These are phyloP conservation scores for Viscum album DNA, from an alignment of 177 flowering plant genomes.

Conservation along the genomic window DNA sequence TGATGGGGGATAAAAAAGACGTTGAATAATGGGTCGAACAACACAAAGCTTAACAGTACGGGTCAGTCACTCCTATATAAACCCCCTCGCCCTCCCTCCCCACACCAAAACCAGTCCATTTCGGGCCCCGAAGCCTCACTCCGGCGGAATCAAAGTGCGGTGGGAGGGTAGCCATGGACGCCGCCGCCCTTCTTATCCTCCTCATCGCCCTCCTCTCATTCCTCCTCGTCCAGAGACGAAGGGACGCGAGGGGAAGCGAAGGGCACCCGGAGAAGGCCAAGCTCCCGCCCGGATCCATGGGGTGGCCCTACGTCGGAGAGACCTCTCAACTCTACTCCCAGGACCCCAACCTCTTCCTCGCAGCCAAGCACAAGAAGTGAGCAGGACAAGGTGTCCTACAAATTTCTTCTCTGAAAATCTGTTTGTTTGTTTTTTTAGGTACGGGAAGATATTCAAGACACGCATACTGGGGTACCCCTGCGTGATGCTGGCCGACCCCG, in stretches of 20 bases:
- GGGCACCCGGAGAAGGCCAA: not conserved
- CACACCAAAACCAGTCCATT: too few species aligned
- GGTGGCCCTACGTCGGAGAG: slow-evolving; percentile 74
- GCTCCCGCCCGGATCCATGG: slow-evolving; percentile 30
- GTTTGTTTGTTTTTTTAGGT: slow-evolving; percentile 27
- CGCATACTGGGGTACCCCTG: slow-evolving; percentile 77
- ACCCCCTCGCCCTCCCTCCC: too few species aligned
- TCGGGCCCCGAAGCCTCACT: too few species aligned
- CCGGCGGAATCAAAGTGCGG: too few species aligned
- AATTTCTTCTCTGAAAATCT: too few species aligned
- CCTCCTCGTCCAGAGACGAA: not conserved
- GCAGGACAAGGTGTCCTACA: too few species aligned
- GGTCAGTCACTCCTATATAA: too few species aligned
- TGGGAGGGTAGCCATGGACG: too few species aligned
- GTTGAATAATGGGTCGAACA: too few species aligned
- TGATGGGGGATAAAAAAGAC: too few species aligned
- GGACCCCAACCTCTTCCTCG: slow-evolving; percentile 58
- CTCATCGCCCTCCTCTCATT: not conserved
- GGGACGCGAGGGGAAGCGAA: not conserved
- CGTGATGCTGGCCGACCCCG: slow-evolving; percentile 84
- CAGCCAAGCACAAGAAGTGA: slow-evolving; percentile 56
- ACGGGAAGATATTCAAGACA: slow-evolving; percentile 85
- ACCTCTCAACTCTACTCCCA: slow-evolving; percentile 68
- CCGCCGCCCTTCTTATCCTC: not conserved
- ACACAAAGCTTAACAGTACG: too few species aligned